phyloP scores from a whole-genome alignment of 2,329 filamentous ascomycete species.

The Diaporthe vexans region DNA sequence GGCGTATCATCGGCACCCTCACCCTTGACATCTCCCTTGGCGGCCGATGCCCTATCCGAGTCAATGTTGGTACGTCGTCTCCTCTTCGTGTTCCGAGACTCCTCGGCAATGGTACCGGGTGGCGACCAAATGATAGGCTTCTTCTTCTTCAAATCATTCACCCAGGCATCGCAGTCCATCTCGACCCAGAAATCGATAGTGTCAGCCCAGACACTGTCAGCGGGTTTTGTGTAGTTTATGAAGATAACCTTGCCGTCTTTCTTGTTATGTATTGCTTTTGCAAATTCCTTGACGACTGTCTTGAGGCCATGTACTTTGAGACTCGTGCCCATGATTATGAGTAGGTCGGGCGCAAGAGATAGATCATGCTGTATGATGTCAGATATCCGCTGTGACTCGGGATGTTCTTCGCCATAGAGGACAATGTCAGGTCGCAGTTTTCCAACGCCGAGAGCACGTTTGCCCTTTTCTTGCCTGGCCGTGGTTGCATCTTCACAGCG shows the following conservation, averaged over 20 bases:
- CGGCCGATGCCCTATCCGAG: conserved; percentile 42
- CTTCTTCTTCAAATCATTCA: conserved; percentile 71
- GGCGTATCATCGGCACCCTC: conserved; percentile 48
- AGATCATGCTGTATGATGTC: conserved; percentile 78
- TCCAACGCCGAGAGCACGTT: conserved; percentile 76
- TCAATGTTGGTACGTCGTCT: conserved; percentile 50
- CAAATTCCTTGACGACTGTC: conserved; percentile 78
- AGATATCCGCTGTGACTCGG: conserved; percentile 76
- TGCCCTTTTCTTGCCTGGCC: conserved; percentile 74
- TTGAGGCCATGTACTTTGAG: conserved; percentile 80
- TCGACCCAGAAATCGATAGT: conserved; percentile 81
- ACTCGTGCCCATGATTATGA: conserved; percentile 80
- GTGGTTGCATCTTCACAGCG: conserved; percentile 74
- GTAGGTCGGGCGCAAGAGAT: conserved; percentile 72
- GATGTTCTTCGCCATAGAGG: conserved; percentile 81
- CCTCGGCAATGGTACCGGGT: conserved; percentile 58
- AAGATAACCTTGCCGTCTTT: conserved; percentile 77
- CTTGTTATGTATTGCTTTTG: conserved; percentile 77
- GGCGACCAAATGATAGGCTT: conserved; percentile 73
- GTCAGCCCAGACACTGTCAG: conserved; percentile 80
- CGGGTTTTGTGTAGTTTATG: conserved; percentile 79
- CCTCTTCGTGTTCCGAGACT: conserved; percentile 53
- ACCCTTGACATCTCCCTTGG: conserved; percentile 50
- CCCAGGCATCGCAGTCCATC: conserved; percentile 83
- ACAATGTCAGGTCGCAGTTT: conserved; percentile 81